Evolutionary conservation across 2,329 filamentous ascomycete genomes (phyloP), one percentile per base, ranked within the genome.

Genomic region (Sporothrix brunneoviolacea): DNA sequence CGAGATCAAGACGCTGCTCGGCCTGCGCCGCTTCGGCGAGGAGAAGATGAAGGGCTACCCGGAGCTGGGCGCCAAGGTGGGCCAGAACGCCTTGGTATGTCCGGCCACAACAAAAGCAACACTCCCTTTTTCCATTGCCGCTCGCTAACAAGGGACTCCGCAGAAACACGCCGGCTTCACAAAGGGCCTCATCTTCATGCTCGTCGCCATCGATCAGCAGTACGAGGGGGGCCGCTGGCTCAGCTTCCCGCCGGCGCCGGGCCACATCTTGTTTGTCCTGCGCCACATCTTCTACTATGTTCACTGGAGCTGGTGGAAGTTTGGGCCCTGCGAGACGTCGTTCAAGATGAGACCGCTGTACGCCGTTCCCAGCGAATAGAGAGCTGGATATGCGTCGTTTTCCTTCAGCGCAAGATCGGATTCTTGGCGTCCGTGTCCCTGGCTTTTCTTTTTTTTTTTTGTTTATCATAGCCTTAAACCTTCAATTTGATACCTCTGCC

Each of bases 1-100:
- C 7, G 70, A 74, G 55, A 67, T 73, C 38, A 57, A 59, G 30
- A 63, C 64, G 35, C 62, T 73, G 15, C 43, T 67, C 35, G 59
- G 44, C 1, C 56, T 72, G 15, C 57, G 59, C 7, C 58, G 62
- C 47, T 69, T 64, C 42, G 63, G 62, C 22, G 9, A 9, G 12
- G 65, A 66, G 24, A 62, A 61, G 37, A 58, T 62, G 32, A 62
- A 69, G 2, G 53, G 28, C 1, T 19, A 61, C 44, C 46, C 45
- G n/a, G 45, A 52, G 37, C 28, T 49, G 7, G 38, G 60, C 3
- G 52, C 38, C 1, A 43, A 57, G 10, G 56, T 57, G 19, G 61
- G 42, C 4, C 39, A 59, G 39, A 53, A 55, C 22, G 57, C 46
- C 12, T 56, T 62, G 55, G 61, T 59, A 21, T n/a, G n/a, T n/a